phyloP scores from a whole-genome alignment of 345 rosid species.

The Corymbia maculata region DNA sequence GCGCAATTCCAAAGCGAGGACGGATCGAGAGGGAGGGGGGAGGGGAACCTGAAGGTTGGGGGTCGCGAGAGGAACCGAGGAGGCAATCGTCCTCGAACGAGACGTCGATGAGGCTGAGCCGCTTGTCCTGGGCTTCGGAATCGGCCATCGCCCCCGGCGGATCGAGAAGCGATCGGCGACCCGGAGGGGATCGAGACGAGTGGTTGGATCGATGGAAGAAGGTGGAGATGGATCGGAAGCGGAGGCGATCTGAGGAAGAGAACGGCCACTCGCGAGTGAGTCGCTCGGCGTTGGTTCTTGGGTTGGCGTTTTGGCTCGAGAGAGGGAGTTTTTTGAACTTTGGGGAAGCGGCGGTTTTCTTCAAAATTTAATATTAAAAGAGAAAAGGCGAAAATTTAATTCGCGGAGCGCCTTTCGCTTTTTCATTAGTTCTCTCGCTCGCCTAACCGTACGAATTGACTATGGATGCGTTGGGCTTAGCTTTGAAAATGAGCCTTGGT shows the following conservation, averaged over 20 bases:
- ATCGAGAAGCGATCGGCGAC: not conserved
- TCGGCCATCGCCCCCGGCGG: slow-evolving; percentile 34
- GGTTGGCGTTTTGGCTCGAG: not conserved
- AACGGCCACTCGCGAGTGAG: not conserved
- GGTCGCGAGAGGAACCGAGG: slow-evolving; percentile 29
- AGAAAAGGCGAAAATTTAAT: not conserved
- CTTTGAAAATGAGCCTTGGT: no score
- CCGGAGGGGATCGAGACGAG: not conserved
- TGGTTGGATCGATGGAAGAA: not conserved
- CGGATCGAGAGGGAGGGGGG: not conserved
- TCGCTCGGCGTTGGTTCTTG: not conserved
- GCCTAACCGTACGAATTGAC: not conserved
- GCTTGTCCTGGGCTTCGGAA: slow-evolving; percentile 21
- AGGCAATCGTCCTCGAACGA: slow-evolving; percentile 83
- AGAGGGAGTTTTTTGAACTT: not conserved
- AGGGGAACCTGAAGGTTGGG: slow-evolving; percentile 24
- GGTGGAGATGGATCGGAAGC: not conserved
- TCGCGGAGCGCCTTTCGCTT: not conserved
- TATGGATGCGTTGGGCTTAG: no score
- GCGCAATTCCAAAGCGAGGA: not conserved
- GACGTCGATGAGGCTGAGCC: slow-evolving; percentile 70
- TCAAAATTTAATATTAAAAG: not conserved
- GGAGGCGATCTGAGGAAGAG: not conserved
- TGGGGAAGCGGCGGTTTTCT: not conserved
- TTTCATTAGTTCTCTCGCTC: not conserved